Conservation (phyloP, 352 stramenopile species). For the Phytophthora pinifolia region DNA sequence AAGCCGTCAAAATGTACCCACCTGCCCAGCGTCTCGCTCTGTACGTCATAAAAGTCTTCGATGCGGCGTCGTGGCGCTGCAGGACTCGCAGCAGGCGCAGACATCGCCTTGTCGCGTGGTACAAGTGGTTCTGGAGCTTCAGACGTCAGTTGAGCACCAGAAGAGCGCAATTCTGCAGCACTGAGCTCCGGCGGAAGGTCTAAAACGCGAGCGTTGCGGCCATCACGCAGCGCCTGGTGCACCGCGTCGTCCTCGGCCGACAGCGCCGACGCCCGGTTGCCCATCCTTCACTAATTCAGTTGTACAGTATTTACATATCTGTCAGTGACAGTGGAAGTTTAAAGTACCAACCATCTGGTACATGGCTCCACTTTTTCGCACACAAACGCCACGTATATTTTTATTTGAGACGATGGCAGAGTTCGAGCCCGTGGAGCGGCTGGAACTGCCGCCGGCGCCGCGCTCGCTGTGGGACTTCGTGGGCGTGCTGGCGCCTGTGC, state of each 20-base stretch:
- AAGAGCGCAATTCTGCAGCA: conserved; percentile 1
- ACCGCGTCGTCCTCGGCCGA: conserved; percentile 3
- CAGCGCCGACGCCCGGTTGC: conserved; percentile 28
- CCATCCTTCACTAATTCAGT: conserved; percentile 11
- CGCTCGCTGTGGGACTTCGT: conserved; percentile 60
- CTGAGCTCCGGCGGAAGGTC: conserved; percentile 13
- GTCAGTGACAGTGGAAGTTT: too few relatives aligned
- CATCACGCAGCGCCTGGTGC: conserved; percentile 14
- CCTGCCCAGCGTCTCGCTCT: conserved; percentile 49
- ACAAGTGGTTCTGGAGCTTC: background rate
- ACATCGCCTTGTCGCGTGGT: background rate
- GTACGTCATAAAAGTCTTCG: conserved; percentile 61
- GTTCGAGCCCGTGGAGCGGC: conserved; percentile 9
- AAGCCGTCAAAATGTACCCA: conserved; percentile 13
- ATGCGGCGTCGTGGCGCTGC: conserved; percentile 37
- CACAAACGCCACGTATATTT: too few relatives aligned
- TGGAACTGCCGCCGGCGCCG: conserved; percentile 33
- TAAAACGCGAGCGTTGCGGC: conserved; percentile 16
- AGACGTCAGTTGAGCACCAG: background rate
- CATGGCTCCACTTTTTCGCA: too few relatives aligned
- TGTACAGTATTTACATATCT: too few relatives aligned
- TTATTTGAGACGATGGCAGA: conserved; percentile 11
- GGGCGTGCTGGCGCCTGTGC: conserved; percentile 52
- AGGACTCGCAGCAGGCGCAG: conserved; percentile 1
- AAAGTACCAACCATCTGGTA: too few relatives aligned